Conservation (phyloP, 208 protist species). For the Acanthamoeba sp. region DNA sequence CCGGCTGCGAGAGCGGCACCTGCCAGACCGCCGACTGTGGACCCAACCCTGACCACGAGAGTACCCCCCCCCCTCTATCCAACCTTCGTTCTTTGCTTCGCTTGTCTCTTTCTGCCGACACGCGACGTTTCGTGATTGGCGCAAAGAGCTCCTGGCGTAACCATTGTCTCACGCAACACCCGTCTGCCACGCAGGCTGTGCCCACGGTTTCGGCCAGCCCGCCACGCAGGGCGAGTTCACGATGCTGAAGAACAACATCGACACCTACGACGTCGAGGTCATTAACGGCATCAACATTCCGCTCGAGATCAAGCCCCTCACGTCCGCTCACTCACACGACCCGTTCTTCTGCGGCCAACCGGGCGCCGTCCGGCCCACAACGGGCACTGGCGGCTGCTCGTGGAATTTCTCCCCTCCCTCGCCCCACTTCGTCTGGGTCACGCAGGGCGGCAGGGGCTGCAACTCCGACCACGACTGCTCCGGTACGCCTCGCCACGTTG, state of each 20-base stretch:
- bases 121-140: neutral
- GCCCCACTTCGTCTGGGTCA: neutral
- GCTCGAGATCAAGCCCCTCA: slow-evolving; percentile 5
- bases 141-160: neutral
- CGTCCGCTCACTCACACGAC: neutral
- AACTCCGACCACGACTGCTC: neutral
- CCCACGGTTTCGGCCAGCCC: neutral
- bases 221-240: slow-evolving; percentile 21
- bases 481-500: neutral
- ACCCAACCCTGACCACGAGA: neutral
- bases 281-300: slow-evolving; percentile 14
- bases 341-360: slow-evolving; percentile 9
- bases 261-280: slow-evolving; percentile 24
- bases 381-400: neutral
- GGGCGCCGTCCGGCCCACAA: neutral
- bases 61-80: neutral
- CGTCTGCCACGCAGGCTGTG: neutral
- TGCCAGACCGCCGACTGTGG: slow-evolving; percentile 17
- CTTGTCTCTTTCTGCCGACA: neutral
- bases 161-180: too few species aligned
- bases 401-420: neutral
- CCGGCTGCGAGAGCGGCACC: neutral
- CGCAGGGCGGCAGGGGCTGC: neutral
- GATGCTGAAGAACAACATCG: slow-evolving; percentile 1
- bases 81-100: neutral